These are phyloP conservation scores for Hibiscus trionum DNA, from an alignment of 345 rosid species.

Conservation along the genomic window DNA sequence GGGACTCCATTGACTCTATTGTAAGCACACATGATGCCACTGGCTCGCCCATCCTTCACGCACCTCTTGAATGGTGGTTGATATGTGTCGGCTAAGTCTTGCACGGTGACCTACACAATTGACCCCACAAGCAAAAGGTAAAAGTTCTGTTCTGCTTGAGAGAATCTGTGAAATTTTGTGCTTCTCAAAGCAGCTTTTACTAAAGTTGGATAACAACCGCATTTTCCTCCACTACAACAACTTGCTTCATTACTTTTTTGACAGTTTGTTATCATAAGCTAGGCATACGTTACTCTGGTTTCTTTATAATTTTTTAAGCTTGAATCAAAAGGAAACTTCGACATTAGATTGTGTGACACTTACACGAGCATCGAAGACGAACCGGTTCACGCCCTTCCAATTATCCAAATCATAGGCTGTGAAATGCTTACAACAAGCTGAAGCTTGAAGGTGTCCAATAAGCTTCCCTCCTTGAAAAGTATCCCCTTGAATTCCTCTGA, in stretches of 20 bases:
- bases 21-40: conserved; percentile 68
- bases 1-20: conserved; percentile 76
- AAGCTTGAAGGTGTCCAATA: conserved; percentile 46
- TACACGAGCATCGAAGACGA: conserved; percentile 73
- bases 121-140: background rate
- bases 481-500: conserved; percentile 75
- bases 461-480: conserved; percentile 35
- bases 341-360: background rate
- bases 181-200: background rate
- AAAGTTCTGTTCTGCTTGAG: background rate
- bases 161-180: background rate
- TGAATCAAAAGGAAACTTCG: background rate
- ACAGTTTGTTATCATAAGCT: background rate
- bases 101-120: conserved; percentile 47
- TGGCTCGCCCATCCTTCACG: background rate
- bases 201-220: background rate
- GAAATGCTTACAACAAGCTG: conserved; percentile 86
- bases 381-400: conserved; percentile 69
- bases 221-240: background rate
- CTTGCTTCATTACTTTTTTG: background rate
- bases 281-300: background rate
- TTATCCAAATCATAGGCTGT: conserved; percentile 87
- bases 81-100: conserved; percentile 79
- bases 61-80: conserved; percentile 12
- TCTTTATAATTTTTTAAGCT: too few relatives aligned